Base-by-base conservation (phyloP, 2,329 filamentous ascomycete species). In the Diplodia seriata region DNA sequence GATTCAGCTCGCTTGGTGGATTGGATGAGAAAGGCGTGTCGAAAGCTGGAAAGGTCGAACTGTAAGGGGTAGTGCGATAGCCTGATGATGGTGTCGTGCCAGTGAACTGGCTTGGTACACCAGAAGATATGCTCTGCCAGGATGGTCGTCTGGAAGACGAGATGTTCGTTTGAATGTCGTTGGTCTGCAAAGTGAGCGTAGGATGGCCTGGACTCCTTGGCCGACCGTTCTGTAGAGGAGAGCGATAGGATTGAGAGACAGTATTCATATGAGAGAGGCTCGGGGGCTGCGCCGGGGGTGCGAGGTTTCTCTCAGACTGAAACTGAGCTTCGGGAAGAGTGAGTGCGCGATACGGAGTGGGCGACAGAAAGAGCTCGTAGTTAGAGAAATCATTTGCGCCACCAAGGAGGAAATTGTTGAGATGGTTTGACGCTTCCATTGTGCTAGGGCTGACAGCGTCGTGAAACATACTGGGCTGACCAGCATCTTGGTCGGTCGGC, bases 91-190 rank as follows among this genome's bases (percentile, higher is more conserved):
- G n/a, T 29, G 55, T 59, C 26, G 55, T 20, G 26, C 57, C 29
- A 9, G 57, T 20, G 57, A 11, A 8, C 18, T 61, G 57, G 18
- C 57, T 61, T 7, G 9, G 38, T 2, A n/a, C 15, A 15, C 4
- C n/a, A 33, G 18, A 43, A 33, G 40, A 49, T n/a, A 11, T 7
- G n/a, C 18, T 33, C 9, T 49, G 57, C 6, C 40, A 31, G 31
- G 57, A 61, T 18, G 9, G 40, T n/a, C 57, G 33, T 11, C 57
- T 43, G 2, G 40, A 61, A 4, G 56, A 61, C 9, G 57, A 33
- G 26, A 61, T 29, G 12, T 33, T 33, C 9, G 40, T 26, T 14
- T 61, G 57, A 20, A 49, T 49, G 14, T 8, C 18, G 15, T 1
- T 26, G 15, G 57, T 61, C 9, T 61, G 14, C 18, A 61, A 5